Conservation (phyloP, 129 eudicot species). For the Centaurea solstitialis region DNA sequence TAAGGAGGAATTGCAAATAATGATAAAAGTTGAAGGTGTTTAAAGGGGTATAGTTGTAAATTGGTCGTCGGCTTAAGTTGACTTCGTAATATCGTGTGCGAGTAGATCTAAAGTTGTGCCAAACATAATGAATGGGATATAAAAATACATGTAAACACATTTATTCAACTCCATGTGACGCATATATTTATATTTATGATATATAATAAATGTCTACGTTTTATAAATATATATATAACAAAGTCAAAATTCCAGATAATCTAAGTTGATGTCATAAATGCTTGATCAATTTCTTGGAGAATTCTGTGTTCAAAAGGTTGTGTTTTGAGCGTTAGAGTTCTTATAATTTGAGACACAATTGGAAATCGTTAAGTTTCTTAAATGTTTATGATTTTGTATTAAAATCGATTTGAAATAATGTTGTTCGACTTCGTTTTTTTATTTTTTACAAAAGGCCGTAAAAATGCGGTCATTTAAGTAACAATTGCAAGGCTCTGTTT, state of each 20-base stretch:
- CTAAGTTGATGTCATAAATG: background rate
- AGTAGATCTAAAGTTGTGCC: slow-evolving; percentile 22
- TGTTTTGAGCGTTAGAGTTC: background rate
- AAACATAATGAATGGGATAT: slow-evolving; percentile 3
- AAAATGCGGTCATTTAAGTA: too few species aligned
- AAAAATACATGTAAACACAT: slow-evolving; percentile 16
- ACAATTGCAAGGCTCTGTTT: too few species aligned
- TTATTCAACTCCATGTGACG: slow-evolving; percentile 27
- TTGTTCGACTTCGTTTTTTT: too few species aligned
- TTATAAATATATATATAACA: background rate
- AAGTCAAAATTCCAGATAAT: background rate
- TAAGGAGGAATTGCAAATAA: background rate
- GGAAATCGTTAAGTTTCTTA: too few species aligned
- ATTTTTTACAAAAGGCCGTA: too few species aligned
- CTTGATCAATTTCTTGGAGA: background rate
- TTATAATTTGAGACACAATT: too few species aligned
- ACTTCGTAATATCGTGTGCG: slow-evolving; percentile 16
- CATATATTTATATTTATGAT: background rate
- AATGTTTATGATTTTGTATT: too few species aligned
- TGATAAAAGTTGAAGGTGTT: background rate
- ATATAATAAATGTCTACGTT: background rate
- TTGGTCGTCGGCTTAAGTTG: slow-evolving; percentile 20
- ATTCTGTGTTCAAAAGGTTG: background rate
- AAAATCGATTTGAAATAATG: too few species aligned
- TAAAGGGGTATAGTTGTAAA: slow-evolving; percentile 5